Percentiles rank a stretch among this genome's conserved stretches.
phyloP scores from a whole-genome alignment of 2,329 filamentous ascomycete species.

The Chaetomiaceae sp. region DNA sequence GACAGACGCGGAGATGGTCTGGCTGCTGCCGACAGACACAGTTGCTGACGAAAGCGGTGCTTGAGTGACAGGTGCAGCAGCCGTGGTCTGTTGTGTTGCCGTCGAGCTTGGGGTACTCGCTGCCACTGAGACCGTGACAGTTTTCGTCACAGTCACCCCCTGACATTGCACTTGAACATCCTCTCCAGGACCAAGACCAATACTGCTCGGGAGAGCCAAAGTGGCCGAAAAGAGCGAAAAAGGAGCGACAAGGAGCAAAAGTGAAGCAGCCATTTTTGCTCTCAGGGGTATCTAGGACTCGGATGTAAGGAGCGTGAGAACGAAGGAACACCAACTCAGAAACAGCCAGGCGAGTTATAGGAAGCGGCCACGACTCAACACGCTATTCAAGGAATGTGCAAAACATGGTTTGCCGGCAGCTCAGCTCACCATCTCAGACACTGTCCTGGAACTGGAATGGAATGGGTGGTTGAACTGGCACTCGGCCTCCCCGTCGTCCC shows the following conservation, averaged over 20 bases:
- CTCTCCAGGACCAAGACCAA: slow-evolving; percentile 10
- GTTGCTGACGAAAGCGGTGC: background rate
- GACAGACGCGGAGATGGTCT: background rate
- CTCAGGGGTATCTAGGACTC: background rate
- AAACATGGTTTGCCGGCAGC: slow-evolving; percentile 11
- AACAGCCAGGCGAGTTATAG: slow-evolving; percentile 2
- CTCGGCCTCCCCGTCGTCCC: background rate
- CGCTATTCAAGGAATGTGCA: slow-evolving; percentile 22
- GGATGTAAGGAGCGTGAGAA: slow-evolving; percentile 18
- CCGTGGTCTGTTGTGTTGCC: background rate
- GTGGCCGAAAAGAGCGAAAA: slow-evolving; percentile 18
- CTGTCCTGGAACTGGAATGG: slow-evolving; percentile 21
- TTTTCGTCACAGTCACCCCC: background rate
- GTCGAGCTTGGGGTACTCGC: background rate
- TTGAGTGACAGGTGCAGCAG: background rate
- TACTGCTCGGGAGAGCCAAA: slow-evolving; percentile 12
- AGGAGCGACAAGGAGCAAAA: slow-evolving; percentile 22
- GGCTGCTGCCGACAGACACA: background rate
- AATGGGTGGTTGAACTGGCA: background rate
- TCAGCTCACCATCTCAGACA: slow-evolving; percentile 25
- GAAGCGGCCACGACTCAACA: background rate
- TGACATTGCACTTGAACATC: slow-evolving; percentile 15
- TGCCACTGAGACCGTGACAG: background rate
- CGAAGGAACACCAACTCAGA: background rate
- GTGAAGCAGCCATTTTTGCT: slow-evolving; percentile 20